A percentile compares a stretch with the other conserved stretches of the same genome.
These are phyloP conservation scores for Globisporangium perplexum DNA, from an alignment of 352 stramenopile species.

Conservation along the genomic window DNA sequence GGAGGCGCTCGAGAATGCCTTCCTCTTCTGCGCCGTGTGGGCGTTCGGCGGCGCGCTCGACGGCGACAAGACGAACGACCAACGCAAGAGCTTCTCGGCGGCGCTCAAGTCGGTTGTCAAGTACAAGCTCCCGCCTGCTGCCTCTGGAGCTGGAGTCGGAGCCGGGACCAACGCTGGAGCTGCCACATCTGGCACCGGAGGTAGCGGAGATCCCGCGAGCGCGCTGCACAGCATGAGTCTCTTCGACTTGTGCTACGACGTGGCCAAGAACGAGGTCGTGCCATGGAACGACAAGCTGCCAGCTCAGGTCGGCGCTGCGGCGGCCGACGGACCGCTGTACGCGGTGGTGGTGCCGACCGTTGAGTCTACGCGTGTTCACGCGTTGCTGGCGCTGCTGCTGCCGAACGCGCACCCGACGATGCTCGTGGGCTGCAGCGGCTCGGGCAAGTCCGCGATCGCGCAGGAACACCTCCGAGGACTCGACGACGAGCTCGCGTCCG, in stretches of 20 bases:
- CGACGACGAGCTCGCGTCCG: conserved; percentile 50
- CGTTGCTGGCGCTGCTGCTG: conserved; percentile 55
- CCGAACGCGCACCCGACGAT: conserved; percentile 44
- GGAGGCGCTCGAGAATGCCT: conserved; percentile 92
- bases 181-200: background rate
- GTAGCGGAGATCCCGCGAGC: background rate
- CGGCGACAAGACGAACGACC: conserved; percentile 69
- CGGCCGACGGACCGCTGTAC: conserved; percentile 47
- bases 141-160: background rate
- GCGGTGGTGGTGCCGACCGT: conserved; percentile 71
- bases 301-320: conserved; percentile 11
- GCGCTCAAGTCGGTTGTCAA: conserved; percentile 64
- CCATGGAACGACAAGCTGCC: conserved; percentile 73
- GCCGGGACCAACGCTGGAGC: too few relatives aligned
- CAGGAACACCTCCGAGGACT: conserved; percentile 65
- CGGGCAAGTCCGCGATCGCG: conserved; percentile 81
- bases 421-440: conserved; percentile 76
- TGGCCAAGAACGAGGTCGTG: conserved; percentile 65
- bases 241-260: conserved; percentile 82
- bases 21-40: conserved; percentile 94
- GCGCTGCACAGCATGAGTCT: conserved; percentile 21
- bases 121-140: conserved; percentile 42
- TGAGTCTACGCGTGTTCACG: conserved; percentile 66
- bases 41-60: conserved; percentile 93
- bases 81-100: conserved; percentile 49